phyloP scores from a whole-genome alignment of 2,329 filamentous ascomycete species.

The Coccinonectria pachysandricola region DNA sequence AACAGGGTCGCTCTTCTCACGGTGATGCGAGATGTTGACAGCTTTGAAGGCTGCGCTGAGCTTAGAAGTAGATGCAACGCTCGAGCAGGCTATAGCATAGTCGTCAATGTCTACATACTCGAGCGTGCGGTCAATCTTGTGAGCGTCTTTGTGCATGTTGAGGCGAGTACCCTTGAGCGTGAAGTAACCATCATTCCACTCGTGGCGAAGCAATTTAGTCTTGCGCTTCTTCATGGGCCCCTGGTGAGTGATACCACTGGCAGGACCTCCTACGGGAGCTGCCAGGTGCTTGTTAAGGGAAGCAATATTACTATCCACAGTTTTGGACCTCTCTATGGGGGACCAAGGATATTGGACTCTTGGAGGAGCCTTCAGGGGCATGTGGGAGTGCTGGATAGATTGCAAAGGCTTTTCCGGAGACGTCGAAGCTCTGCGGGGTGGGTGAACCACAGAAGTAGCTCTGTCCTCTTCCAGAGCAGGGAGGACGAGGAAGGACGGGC shows the following conservation, averaged over 20 bases:
- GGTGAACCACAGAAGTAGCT: conserved; percentile 27
- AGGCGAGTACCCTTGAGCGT: conserved; percentile 67
- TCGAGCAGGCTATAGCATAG: conserved; percentile 79
- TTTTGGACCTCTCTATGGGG: conserved; percentile 32
- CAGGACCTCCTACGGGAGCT: conserved; percentile 22
- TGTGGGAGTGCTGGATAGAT: conserved; percentile 26
- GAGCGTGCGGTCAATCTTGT: conserved; percentile 45
- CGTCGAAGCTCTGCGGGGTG: conserved; percentile 20
- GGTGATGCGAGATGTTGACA: conserved; percentile 50
- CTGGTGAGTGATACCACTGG: conserved; percentile 55
- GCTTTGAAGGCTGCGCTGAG: conserved; percentile 80
- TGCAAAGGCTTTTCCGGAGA: no score
- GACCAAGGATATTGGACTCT: conserved; percentile 48
- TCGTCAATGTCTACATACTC: conserved; percentile 82
- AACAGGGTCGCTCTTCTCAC: conserved; percentile 46
- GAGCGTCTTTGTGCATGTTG: conserved; percentile 61
- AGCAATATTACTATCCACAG: no score
- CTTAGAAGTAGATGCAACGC: conserved; percentile 64
- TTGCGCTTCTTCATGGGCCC: conserved; percentile 94
- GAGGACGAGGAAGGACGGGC: conserved; percentile 59
- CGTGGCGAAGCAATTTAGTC: conserved; percentile 77
- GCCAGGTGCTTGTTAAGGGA: conserved; percentile 19
- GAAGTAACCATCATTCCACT: conserved; percentile 90
- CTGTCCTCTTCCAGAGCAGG: conserved; percentile 59
- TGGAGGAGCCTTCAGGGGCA: conserved; percentile 40